These are phyloP conservation scores for Heliamphora pulchella DNA, from an alignment of 179 eudicot genomes.

Conservation along the genomic window DNA sequence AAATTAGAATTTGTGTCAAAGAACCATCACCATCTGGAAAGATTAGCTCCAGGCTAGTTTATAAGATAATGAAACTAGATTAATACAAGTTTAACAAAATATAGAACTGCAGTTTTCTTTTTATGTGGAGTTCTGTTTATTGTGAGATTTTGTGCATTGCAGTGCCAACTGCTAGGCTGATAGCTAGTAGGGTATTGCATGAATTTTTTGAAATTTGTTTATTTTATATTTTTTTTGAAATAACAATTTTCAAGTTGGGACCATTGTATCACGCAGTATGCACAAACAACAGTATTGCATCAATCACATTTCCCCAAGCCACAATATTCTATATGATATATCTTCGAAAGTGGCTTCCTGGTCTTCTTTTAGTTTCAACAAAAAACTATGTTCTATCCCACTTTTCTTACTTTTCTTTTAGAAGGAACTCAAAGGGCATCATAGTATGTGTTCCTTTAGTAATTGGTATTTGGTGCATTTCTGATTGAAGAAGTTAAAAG, in stretches of 20 bases:
- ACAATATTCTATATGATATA: not conserved
- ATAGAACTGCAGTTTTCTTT: not conserved
- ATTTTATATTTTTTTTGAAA: not conserved
- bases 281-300: not conserved
- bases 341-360: not conserved
- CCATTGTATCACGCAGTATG: not conserved
- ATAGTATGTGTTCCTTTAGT: not conserved
- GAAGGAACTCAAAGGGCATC: not conserved
- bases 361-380: not conserved
- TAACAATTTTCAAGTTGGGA: not conserved
- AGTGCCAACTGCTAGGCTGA: too few relatives aligned
- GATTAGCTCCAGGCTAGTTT: not conserved
- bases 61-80: not conserved
- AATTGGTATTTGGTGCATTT: not conserved
- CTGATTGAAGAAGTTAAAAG: not conserved
- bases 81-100: not conserved
- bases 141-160: not conserved
- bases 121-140: not conserved
- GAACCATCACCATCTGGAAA: conserved; percentile 3
- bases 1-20: not conserved
- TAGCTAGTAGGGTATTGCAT: not conserved
- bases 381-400: not conserved
- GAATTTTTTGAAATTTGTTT: not conserved
- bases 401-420: not conserved
- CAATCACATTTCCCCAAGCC: not conserved